Conservation (phyloP, 305 asterid genomes). For the Fraxinus baroniana region DNA sequence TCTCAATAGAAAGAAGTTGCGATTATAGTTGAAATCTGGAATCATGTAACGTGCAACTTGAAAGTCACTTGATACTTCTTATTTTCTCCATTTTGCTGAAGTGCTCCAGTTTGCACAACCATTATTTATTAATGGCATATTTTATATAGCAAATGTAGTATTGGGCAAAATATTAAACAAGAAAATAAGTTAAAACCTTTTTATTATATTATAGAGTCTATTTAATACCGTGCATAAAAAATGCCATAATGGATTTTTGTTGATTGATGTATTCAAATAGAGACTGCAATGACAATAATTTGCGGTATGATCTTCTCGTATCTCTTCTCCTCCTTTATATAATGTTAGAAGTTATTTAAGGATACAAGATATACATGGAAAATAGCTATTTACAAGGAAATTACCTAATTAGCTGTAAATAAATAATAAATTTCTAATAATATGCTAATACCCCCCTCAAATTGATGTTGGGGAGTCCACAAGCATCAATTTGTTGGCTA, state of each 20-base stretch:
- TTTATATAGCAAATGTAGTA: neutral
- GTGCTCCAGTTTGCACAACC: neutral
- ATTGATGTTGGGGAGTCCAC: too few species aligned
- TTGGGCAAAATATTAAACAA: neutral
- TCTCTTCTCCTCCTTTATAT: too few species aligned
- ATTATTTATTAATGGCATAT: neutral
- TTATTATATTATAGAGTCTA: neutral
- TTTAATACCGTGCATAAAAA: neutral
- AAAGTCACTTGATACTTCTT: neutral
- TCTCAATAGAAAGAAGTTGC: neutral
- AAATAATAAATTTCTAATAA: too few species aligned
- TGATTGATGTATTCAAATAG: neutral
- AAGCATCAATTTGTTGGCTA: too few species aligned
- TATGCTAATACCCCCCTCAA: too few species aligned
- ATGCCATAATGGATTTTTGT: neutral
- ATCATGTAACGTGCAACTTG: conserved; percentile 1
- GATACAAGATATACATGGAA: too few species aligned
- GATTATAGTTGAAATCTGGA: neutral
- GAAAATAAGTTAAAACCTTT: neutral
- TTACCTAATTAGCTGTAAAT: too few species aligned
- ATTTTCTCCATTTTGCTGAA: neutral
- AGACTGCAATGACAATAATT: neutral
- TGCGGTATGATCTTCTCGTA: too few species aligned
- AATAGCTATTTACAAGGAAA: too few species aligned
- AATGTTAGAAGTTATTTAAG: too few species aligned